Base-by-base conservation (phyloP, 129 eudicot species). In the Heracleum sosnowskyi region DNA sequence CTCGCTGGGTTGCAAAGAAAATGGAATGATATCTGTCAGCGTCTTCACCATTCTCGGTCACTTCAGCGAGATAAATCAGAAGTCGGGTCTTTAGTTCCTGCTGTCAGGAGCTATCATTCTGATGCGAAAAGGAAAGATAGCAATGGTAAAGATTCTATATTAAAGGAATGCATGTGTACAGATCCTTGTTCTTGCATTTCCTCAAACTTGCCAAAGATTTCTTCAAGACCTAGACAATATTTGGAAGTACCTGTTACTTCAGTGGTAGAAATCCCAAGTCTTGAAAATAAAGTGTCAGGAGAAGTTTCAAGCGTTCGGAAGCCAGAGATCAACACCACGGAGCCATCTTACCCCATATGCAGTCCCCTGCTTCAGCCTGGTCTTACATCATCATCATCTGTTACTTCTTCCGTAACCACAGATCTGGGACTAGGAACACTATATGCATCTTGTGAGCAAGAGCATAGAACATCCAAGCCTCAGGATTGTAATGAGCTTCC, bases 1-100 rank as follows among this genome's bases (percentile, higher is more conserved):
- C 53, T 95, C 39, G 33, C 41, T 77, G 90, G 84, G 1, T 84
- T 90, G 34, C 88, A 92, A 69, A 92, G 85, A 82, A 95, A 95
- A 85, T 94, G 98, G 97, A 87, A 83, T 44, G 96, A 90, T 63
- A 90, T 89, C 8, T 94, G 97, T 47, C 89, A 84, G 77, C 91
- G 85, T 42, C 82, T 84, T 81, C 93, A 91, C 75, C 87, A 70
- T 68, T 73, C 44, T n/a, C 47, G 24, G 17, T 66, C 88, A 47
- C 42, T 55, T 22, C 81, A 53, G 69, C 88, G 78, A 77, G 80
- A 79, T 69, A 68, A 68, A 57, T 75, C 86, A 22, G 77, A 63
- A 24, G 69, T 78, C 39, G 76, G 79, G 78, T 26, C 85, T 37
- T 71, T 69, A n/a, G 37, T 80, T 68, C 81, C 89, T 39, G 76